A percentile compares a stretch with the other conserved stretches of the same genome.
phyloP scores from a whole-genome alignment of 495 filamentous ascomycete genomes.

The Letharia lupina region DNA sequence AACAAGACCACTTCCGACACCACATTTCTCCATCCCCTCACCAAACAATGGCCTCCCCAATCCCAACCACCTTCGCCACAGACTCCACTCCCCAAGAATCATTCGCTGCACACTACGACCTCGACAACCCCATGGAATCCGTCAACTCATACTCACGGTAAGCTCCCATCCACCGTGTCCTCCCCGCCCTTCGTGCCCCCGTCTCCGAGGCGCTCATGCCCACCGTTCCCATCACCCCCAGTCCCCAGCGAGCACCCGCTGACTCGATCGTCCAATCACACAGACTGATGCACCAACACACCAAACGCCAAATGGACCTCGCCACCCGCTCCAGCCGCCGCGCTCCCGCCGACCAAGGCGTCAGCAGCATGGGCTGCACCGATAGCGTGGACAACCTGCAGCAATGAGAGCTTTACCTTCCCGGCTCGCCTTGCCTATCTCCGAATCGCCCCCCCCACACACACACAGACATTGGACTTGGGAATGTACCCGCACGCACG shows the following conservation, averaged over 20 bases:
- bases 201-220: not conserved
- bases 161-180: not conserved
- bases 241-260: not conserved
- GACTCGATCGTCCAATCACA: not conserved
- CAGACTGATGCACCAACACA: conserved; percentile 25
- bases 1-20: not conserved
- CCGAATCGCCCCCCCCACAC: not conserved
- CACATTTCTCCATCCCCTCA: not conserved
- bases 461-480: not conserved
- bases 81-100: conserved; percentile 14
- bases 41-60: conserved; percentile 14
- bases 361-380: not conserved
- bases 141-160: conserved; percentile 17
- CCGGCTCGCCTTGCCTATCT: not conserved
- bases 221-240: not conserved
- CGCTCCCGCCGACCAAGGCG: not conserved
- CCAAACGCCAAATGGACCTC: conserved; percentile 25
- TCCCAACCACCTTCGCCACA: conserved; percentile 11
- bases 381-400: conserved; percentile 13
- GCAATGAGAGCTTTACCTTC: not conserved
- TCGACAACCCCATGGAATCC: conserved; percentile 14
- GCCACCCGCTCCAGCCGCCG: conserved; percentile 15
- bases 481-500: too few species aligned
- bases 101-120: conserved; percentile 14
- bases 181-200: too few species aligned